A percentile compares a stretch with the other conserved stretches of the same genome.
Evolutionary conservation across 2,329 filamentous ascomycete species (phyloP).

Genomic region (Cryoendolithus antarcticus): DNA sequence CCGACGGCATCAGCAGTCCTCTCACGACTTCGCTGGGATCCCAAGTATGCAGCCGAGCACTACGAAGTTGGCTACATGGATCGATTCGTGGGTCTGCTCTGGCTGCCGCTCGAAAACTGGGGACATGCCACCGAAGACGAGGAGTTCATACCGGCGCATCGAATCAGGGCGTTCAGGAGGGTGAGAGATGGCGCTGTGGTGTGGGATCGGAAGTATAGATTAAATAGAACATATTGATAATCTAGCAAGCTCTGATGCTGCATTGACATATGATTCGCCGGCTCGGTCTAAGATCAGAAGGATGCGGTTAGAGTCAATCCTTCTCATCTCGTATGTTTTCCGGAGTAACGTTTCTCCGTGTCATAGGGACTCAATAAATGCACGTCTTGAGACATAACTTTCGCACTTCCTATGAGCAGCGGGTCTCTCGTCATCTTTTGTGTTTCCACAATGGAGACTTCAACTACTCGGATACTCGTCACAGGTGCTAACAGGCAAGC

Average conservation of each 20-base stretch:
- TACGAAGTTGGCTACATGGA: slow-evolving; percentile 44
- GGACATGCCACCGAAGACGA: slow-evolving; percentile 39
- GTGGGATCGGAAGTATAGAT: slow-evolving; percentile 33
- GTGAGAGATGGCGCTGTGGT: slow-evolving; percentile 27
- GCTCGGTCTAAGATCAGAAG: too few relatives aligned
- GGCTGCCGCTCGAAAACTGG: slow-evolving; percentile 38
- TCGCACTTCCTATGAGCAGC: too few relatives aligned
- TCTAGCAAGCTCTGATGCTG: too few relatives aligned
- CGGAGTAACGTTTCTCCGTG: too few relatives aligned
- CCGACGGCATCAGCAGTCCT: slow-evolving; percentile 4
- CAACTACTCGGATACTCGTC: slow-evolving; percentile 38
- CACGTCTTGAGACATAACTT: too few relatives aligned
- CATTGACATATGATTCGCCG: too few relatives aligned
- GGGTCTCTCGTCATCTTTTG: too few relatives aligned
- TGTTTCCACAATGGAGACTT: too few relatives aligned
- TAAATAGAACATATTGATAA: background rate
- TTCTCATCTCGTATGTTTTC: too few relatives aligned
- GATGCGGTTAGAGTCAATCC: too few relatives aligned
- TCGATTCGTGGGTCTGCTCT: slow-evolving; percentile 34
- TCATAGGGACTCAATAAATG: too few relatives aligned
- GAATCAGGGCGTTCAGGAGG: slow-evolving; percentile 39
- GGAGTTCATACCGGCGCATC: slow-evolving; percentile 45
- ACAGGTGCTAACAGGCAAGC: slow-evolving; percentile 76
- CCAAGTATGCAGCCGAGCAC: slow-evolving; percentile 29
- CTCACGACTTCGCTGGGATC: slow-evolving; percentile 34